A percentile compares a stretch with the other conserved stretches of the same genome.
These are phyloP conservation scores for Lunularia cruciata DNA, from an alignment of 225 moss, liverwort and hornwort species.

Conservation along the genomic window DNA sequence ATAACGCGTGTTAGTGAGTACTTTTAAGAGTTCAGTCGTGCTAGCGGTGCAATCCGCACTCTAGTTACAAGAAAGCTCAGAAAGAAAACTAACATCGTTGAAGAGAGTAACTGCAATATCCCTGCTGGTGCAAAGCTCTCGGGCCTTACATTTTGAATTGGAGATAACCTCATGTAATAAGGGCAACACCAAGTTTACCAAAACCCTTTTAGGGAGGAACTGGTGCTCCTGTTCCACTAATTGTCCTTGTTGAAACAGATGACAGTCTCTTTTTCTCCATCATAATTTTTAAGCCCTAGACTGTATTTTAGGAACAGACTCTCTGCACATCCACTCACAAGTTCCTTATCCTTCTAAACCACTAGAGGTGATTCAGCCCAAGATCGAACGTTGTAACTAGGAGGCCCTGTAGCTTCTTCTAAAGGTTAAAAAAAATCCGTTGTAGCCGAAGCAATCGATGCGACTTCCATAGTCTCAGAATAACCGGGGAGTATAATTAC, in stretches of 20 bases:
- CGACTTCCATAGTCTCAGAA: conserved; percentile 16
- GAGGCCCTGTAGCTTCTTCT: background rate
- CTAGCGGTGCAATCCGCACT: too few relatives aligned
- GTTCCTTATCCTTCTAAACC: background rate
- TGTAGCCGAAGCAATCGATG: conserved; percentile 3
- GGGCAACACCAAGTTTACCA: conserved; percentile 12
- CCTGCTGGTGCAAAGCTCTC: too few relatives aligned
- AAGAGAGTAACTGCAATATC: too few relatives aligned
- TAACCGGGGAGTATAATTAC: background rate
- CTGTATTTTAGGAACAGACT: background rate
- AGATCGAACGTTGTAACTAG: background rate
- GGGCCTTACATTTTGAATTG: background rate
- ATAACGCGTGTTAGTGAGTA: too few relatives aligned
- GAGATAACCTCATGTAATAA: background rate
- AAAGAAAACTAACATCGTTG: too few relatives aligned
- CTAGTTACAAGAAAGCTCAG: too few relatives aligned
- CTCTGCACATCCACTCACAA: background rate
- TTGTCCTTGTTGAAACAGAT: conserved; percentile 2
- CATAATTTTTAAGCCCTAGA: conserved; percentile 6
- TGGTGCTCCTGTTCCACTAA: conserved; percentile 8
- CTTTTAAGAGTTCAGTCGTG: too few relatives aligned
- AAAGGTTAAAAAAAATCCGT: background rate
- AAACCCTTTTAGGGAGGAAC: conserved; percentile 21
- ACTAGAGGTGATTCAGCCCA: background rate
- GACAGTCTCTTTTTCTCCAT: background rate